phyloP scores from a whole-genome alignment of 176 grass and related monocot genomes.

The Avena insularis region DNA sequence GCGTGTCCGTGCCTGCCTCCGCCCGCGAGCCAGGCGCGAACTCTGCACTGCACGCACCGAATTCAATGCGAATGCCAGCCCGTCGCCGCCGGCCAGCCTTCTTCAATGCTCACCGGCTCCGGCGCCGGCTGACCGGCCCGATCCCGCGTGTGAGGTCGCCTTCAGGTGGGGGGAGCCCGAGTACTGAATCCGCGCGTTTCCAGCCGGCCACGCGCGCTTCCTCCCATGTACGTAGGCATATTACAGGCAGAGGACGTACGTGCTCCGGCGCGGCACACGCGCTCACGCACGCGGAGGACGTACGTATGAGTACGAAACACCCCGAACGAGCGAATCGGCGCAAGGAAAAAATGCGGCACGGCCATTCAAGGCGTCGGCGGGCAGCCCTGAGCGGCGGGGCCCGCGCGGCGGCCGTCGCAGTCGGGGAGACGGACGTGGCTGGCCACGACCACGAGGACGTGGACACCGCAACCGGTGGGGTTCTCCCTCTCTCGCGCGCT shows the following conservation, averaged over 20 bases:
- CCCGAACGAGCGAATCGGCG: background rate
- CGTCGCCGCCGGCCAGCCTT: background rate
- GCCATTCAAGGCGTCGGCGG: background rate
- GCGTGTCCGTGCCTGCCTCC: background rate
- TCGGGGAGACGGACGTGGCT: slow-evolving; percentile 6
- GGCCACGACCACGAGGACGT: background rate
- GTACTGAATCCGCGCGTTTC: background rate
- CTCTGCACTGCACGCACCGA: background rate
- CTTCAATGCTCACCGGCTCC: background rate
- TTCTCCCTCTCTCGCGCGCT: background rate
- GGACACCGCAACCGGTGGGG: slow-evolving; percentile 36
- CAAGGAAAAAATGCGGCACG: background rate
- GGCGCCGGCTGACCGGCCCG: background rate
- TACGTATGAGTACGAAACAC: background rate
- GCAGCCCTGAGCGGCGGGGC: background rate
- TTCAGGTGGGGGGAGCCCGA: background rate
- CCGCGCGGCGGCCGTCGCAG: background rate
- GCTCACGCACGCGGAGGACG: too few relatives aligned
- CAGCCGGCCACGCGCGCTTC: background rate
- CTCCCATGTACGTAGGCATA: background rate
- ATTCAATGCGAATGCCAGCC: background rate
- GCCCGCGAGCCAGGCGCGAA: background rate
- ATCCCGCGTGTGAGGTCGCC: slow-evolving; percentile 36
- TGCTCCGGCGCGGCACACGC: background rate
- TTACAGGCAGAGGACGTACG: background rate